A percentile compares a stretch with the other conserved stretches of the same genome.
Evolutionary conservation across 2,329 filamentous ascomycete genomes (phyloP).

Genomic region (Beauveria brongniartii): DNA sequence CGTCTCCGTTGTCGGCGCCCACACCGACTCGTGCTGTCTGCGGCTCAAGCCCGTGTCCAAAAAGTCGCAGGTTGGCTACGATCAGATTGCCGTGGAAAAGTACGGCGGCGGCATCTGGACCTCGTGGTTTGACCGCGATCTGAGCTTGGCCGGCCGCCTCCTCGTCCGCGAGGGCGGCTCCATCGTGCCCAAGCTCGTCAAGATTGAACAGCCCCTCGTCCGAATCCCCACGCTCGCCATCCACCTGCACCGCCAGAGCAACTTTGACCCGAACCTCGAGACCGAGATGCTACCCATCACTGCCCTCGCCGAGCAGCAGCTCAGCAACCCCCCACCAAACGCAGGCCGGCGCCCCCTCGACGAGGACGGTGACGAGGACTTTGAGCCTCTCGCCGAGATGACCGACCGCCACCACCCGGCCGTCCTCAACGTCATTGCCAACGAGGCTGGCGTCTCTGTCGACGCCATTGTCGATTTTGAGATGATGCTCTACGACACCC

Average conservation of each 20-base stretch:
- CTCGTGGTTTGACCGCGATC: slow-evolving; percentile 94
- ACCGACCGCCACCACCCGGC: slow-evolving; percentile 82
- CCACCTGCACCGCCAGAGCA: slow-evolving; percentile 79
- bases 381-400: slow-evolving; percentile 68
- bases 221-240: slow-evolving; percentile 91
- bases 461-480: slow-evolving; percentile 85
- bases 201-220: slow-evolving; percentile 82
- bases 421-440: slow-evolving; percentile 76
- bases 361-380: slow-evolving; percentile 42
- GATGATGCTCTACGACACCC: slow-evolving; percentile 92
- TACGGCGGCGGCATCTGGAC: slow-evolving; percentile 98
- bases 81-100: slow-evolving; percentile 92
- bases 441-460: slow-evolving; percentile 62
- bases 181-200: slow-evolving; percentile 77
- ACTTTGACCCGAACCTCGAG: slow-evolving; percentile 94
- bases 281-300: slow-evolving; percentile 90
- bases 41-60: slow-evolving; percentile 92
- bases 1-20: slow-evolving; percentile 86
- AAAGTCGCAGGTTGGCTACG: slow-evolving; percentile 74
- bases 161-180: slow-evolving; percentile 67
- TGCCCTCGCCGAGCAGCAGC: slow-evolving; percentile 76
- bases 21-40: slow-evolving; percentile 90
- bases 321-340: slow-evolving; percentile 62
- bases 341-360: slow-evolving; percentile 24
- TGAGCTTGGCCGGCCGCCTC: slow-evolving; percentile 81